These are phyloP conservation scores for Arthromyces matolae DNA, from an alignment of 768 basidiomycete genomes.

Conservation along the genomic window DNA sequence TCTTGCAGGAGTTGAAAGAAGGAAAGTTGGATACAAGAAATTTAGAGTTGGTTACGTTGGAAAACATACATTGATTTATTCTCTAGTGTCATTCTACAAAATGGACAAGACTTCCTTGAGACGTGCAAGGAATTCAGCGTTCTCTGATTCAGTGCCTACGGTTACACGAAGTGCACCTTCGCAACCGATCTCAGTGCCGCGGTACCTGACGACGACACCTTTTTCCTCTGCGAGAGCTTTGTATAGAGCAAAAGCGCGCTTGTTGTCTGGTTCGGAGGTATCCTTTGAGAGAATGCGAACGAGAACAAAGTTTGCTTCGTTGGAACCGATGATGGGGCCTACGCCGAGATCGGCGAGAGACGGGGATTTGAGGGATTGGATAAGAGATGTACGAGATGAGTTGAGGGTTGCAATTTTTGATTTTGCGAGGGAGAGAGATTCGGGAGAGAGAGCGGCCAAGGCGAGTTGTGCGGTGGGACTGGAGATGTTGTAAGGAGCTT, in stretches of 20 bases:
- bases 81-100: conserved; percentile 20
- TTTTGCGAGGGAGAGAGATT: conserved; percentile 62
- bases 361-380: conserved; percentile 45
- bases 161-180: conserved; percentile 86
- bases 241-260: conserved; percentile 64
- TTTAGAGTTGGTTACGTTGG: too few species aligned
- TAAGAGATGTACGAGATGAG: conserved; percentile 53
- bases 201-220: conserved; percentile 87
- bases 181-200: conserved; percentile 86
- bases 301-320: conserved; percentile 88
- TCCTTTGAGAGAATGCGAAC: conserved; percentile 49
- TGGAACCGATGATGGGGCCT: conserved; percentile 70
- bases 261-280: conserved; percentile 60
- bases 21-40: too few species aligned
- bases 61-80: too few species aligned
- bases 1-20: conserved; percentile 7
- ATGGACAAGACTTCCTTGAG: conserved; percentile 45
- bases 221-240: conserved; percentile 77
- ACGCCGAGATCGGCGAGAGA: conserved; percentile 42
- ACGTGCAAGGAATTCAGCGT: conserved; percentile 50
- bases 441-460: conserved; percentile 66
- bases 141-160: conserved; percentile 83
- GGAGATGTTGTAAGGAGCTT: conserved; percentile 97
- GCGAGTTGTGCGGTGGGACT: conserved; percentile 85
- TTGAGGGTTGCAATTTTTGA: conserved; percentile 57